These are phyloP conservation scores for Apiotrichum mycotoxinovorans DNA, from an alignment of 1,284 basidiomycete species.

Conservation along the genomic window DNA sequence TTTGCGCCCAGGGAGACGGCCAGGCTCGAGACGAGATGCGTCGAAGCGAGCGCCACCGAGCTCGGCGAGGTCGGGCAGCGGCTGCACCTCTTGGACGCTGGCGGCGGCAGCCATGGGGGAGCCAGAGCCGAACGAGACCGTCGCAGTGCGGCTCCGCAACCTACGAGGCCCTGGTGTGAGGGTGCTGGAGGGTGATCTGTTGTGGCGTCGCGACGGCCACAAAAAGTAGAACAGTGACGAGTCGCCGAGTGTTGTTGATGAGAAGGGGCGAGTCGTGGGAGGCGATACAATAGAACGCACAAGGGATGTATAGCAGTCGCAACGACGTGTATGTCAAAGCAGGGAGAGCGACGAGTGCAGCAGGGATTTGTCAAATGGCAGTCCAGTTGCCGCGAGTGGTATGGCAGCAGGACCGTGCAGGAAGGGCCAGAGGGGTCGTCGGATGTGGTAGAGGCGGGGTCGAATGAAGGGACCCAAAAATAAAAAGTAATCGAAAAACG, in stretches of 20 bases:
- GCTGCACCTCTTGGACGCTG: neutral
- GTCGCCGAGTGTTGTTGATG: neutral
- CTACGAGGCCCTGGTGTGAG: slow-evolving; percentile 23
- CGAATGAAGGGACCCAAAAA: neutral
- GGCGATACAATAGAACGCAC: too few relatives aligned
- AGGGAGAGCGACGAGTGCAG: too few relatives aligned
- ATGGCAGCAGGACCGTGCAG: neutral
- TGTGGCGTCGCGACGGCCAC: neutral
- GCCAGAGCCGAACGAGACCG: slow-evolving; percentile 25
- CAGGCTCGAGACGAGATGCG: slow-evolving; percentile 4
- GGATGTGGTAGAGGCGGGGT: neutral
- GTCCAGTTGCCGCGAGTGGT: neutral
- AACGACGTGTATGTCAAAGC: too few relatives aligned
- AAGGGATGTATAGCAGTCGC: too few relatives aligned
- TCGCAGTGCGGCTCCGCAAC: slow-evolving; percentile 29
- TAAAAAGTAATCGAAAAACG: neutral
- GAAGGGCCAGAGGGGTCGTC: neutral
- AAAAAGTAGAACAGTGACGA: neutral
- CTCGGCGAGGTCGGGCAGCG: slow-evolving; percentile 1
- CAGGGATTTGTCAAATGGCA: neutral
- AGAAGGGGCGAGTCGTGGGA: neutral
- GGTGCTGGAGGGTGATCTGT: slow-evolving; percentile 50
- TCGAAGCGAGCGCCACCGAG: slow-evolving; percentile 1
- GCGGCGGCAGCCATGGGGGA: neutral
- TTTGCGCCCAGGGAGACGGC: slow-evolving; percentile 12